Base-by-base conservation (phyloP, 306 rosid genomes). In the Sicyos edulis region DNA sequence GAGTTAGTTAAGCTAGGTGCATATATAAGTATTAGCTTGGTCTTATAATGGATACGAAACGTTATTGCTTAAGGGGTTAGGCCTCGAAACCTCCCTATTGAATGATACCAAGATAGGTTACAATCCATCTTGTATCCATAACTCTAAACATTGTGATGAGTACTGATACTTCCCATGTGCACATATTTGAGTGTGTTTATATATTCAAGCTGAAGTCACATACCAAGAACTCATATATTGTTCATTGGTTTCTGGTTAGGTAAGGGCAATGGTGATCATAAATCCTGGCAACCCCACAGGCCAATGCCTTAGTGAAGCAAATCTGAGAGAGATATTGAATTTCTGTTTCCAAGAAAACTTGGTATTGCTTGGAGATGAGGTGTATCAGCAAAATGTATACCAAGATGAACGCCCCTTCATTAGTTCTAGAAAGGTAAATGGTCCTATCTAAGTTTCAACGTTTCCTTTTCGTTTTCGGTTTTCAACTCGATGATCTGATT, bases 231-330 rank as follows among this genome's bases (percentile, higher is more conserved):
- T 5, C 13, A 17, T 72, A 62, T 72, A 64, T 74, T 50, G 63
- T 55, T 6, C 32, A 49, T 62, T 77, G 73, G 76, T 74, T 74
- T 73, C 80, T 78, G 71, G 76, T 57, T 79, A 95, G 99, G 88
- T 95, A 75, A 95, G 89, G 85, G 99, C 99, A 45, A 91, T 95
- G 99, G 99, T 95, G 84, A 95, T 95, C 61, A 95, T 95, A 78
- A 95, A 95, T 72, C 99, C 99, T 70, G 99, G 99, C 20, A 95
- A 95, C 51, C 99, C 99, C 22, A 95, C 99, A 21, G 99, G 99
- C 40, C 99, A 95, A 80, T 95, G 99, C 73, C 87, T 95, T 22
- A 95, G 95, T 81, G 88, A 79, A 86, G 85, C 89, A 37, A 95
- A 95, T 83, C 77, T 95, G 75, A 83, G 83, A 83, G 88, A 86